Evolutionary conservation across 345 rosid genomes (phyloP).

Genomic region (Melaleuca quinquenervia): DNA sequence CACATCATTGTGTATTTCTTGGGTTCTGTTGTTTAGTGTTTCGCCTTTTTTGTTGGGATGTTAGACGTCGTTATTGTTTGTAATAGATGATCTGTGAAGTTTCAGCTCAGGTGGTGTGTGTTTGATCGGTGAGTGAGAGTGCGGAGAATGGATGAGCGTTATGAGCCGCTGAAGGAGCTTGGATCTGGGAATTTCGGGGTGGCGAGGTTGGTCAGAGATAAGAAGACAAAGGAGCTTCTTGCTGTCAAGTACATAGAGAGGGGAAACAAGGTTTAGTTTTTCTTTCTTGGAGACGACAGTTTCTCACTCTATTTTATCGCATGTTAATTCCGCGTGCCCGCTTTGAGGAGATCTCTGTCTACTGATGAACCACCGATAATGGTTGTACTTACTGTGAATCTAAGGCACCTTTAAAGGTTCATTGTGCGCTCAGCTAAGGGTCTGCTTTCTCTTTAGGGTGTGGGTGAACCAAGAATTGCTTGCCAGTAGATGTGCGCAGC

Average conservation of each 20-base stretch:
- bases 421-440: neutral
- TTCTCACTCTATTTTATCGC: neutral
- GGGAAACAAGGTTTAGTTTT: conserved; percentile 43
- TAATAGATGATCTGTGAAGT: neutral
- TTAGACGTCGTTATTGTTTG: neutral
- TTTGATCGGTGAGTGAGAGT: neutral
- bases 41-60: neutral
- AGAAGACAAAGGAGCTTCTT: conserved; percentile 65
- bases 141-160: conserved; percentile 42
- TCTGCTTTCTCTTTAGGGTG: neutral
- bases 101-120: neutral
- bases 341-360: neutral
- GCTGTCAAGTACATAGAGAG: conserved; percentile 83
- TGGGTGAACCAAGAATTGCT: neutral
- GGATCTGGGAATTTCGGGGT: conserved; percentile 91
- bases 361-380: neutral
- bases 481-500: neutral
- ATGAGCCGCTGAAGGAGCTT: conserved; percentile 63
- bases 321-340: neutral
- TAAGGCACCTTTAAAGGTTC: neutral
- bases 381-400: neutral
- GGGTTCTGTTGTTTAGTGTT: neutral
- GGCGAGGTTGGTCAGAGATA: conserved; percentile 64
- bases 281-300: neutral
- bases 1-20: neutral